Percentiles rank a stretch among this genome's conserved stretches.
These are phyloP conservation scores for Ochromonadaceae sp. DNA, from an alignment of 352 stramenopile species.

Conservation along the genomic window DNA sequence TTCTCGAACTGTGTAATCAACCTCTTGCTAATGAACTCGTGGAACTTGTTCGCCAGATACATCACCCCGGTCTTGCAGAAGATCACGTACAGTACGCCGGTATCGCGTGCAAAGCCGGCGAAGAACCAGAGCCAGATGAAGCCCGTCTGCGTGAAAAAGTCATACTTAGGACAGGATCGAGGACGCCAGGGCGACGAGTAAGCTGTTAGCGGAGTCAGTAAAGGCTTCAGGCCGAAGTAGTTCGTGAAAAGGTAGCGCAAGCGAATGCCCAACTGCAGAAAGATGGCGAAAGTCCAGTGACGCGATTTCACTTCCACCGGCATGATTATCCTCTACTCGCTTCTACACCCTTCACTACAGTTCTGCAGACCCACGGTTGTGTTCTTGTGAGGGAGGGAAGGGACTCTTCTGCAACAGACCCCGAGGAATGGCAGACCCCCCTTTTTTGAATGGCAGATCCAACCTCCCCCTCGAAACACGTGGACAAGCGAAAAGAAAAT, in stretches of 20 bases:
- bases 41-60: neutral
- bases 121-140: slow-evolving; percentile 2
- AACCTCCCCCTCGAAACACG: too few species aligned
- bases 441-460: too few species aligned
- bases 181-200: neutral
- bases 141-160: neutral
- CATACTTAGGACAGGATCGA: neutral
- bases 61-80: neutral
- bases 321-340: too few species aligned
- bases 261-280: neutral
- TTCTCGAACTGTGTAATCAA: neutral
- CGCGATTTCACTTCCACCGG: too few species aligned
- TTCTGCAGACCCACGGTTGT: too few species aligned
- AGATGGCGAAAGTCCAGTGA: neutral
- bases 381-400: too few species aligned
- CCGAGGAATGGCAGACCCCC: too few species aligned
- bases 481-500: too few species aligned
- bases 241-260: neutral
- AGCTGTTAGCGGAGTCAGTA: neutral
- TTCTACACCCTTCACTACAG: too few species aligned
- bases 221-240: neutral
- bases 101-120: neutral
- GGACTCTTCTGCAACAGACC: too few species aligned
- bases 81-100: neutral
- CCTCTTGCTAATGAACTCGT: neutral